Conservation (phyloP, 441 rosid genomes). For the Arabidopsis lyrata region DNA sequence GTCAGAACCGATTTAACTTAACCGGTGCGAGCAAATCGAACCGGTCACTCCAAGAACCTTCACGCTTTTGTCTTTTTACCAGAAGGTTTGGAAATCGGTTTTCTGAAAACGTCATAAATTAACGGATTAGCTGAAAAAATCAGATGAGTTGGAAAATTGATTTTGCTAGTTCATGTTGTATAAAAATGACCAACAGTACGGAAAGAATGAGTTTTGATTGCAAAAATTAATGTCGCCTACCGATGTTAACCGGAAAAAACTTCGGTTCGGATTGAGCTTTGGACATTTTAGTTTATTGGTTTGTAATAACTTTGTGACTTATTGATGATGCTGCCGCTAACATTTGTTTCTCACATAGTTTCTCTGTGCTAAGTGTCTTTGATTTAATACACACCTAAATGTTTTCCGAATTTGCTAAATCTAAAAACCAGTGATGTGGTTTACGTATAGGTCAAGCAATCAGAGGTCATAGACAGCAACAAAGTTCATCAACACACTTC, state of each 20-base stretch:
- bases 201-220: not conserved
- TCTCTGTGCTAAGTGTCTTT: not conserved
- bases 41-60: not conserved
- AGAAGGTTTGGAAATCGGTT: not conserved
- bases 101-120: not conserved
- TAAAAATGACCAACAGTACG: not conserved
- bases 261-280: not conserved
- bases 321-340: not conserved
- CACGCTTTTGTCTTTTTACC: not conserved
- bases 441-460: constrained; percentile 10
- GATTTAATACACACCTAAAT: not conserved
- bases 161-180: no score
- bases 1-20: constrained; percentile 13
- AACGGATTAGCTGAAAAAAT: no score
- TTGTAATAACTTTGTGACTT: not conserved
- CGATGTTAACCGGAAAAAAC: not conserved
- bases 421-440: constrained; percentile 6
- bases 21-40: constrained; percentile 14
- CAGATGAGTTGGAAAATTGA: no score
- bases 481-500: constrained; percentile 89
- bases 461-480: constrained; percentile 62
- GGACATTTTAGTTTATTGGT: not conserved
- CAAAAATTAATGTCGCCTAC: not conserved
- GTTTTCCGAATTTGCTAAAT: constrained; percentile 8
- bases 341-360: not conserved